Percentiles rank a stretch among this genome's conserved stretches.
phyloP scores from a whole-genome alignment of 345 rosid genomes.

The Gossypium australe region DNA sequence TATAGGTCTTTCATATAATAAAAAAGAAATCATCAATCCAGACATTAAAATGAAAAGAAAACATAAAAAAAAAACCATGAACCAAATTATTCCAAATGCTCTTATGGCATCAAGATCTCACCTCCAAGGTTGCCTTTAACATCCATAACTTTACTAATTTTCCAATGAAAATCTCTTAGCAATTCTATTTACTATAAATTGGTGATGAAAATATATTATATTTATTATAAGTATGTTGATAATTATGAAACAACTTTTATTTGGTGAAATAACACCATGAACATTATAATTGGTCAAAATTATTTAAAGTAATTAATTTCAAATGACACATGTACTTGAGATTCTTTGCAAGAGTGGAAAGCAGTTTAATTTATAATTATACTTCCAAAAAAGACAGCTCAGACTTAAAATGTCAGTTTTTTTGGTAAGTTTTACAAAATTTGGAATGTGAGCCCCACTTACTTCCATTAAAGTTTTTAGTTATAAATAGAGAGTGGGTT shows the following conservation, averaged over 20 bases:
- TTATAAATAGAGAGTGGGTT: background rate
- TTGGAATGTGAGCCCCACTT: background rate
- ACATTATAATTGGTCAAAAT: background rate
- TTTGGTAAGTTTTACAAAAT: background rate
- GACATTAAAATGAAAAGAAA: background rate
- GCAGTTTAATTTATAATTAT: background rate
- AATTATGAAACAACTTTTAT: background rate
- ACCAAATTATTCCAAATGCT: background rate
- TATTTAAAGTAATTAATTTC: background rate
- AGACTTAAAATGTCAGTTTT: background rate
- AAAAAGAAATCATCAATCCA: background rate
- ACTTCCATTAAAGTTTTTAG: background rate
- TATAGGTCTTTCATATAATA: background rate
- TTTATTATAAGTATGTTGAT: background rate
- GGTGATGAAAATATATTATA: background rate
- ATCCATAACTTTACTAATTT: background rate
- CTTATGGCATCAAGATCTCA: conserved; percentile 6
- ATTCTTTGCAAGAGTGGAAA: background rate
- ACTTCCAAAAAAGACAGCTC: background rate
- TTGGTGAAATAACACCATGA: background rate
- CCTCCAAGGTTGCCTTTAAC: background rate
- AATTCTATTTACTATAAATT: too few species aligned
- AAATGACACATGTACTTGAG: background rate
- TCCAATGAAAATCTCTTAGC: conserved; percentile 3
- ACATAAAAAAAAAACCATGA: background rate